phyloP scores from a whole-genome alignment of 2,329 filamentous ascomycete genomes.

The Metarhizium humberi region DNA sequence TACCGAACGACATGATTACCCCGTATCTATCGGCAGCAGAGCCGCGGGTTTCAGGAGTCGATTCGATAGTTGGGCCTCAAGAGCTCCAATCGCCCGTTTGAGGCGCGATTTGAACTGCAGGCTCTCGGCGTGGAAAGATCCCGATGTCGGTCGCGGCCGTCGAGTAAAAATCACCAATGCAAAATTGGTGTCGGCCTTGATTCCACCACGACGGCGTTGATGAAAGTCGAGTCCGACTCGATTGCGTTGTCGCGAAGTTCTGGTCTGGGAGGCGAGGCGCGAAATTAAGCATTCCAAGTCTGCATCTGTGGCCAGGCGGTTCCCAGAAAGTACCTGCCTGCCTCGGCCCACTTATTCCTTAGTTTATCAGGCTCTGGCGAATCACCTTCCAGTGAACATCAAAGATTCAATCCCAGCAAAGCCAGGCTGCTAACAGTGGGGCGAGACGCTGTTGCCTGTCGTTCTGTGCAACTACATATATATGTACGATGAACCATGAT shows the following conservation, averaged over 20 bases:
- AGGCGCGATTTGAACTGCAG: neutral
- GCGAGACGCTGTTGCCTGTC: too few species aligned
- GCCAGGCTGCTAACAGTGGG: too few species aligned
- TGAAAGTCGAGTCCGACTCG: neutral
- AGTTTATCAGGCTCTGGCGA: too few species aligned
- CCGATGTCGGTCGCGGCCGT: neutral
- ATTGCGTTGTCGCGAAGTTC: constrained; percentile 1
- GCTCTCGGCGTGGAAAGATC: neutral
- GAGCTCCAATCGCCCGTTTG: neutral
- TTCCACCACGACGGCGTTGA: neutral
- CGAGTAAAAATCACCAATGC: neutral
- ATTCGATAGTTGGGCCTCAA: neutral
- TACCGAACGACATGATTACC: constrained; percentile 45
- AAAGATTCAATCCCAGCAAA: too few species aligned
- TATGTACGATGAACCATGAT: too few species aligned
- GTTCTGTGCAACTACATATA: too few species aligned
- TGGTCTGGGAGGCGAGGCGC: neutral
- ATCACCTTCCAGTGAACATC: too few species aligned
- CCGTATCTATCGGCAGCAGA: constrained; percentile 6
- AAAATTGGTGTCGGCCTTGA: neutral
- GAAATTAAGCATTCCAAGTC: neutral
- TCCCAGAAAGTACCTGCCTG: neutral
- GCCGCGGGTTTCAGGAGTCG: neutral
- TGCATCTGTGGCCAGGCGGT: neutral
- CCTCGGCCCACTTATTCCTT: too few species aligned